Base-by-base conservation (phyloP, 768 basidiomycete species). In the Boletus edulis region DNA sequence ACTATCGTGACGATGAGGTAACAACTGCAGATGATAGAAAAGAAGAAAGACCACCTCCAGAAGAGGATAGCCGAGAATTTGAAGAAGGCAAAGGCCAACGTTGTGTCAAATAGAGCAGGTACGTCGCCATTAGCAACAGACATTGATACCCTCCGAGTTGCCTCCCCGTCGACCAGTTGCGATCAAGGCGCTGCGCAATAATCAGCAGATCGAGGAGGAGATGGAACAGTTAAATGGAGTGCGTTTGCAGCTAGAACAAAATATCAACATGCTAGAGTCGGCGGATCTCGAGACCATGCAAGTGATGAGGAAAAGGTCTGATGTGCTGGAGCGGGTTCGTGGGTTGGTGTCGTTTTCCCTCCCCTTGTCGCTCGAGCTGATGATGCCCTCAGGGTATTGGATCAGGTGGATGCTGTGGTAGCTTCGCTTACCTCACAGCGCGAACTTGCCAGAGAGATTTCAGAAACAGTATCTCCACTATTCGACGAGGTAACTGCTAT, bases 231-330 rank as follows among this genome's bases (percentile, higher is more conserved):
- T 98, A 60, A 82, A 85, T 45, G 91, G 91, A 12, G 89, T 87
- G 50, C 83, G 92, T 60, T 72, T 98, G 69, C 96, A 97, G 64
- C 81, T 99, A 31, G 96, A 98, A 76, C 87, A 91, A 72, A 94
- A 98, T 76, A 88, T 98, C 55, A 95, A 95, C 74, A 96, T 95
- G 18, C 82, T 98, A 43, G 97, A 98, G 72, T 92, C 91, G 15
- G 97, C 96, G 43, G 98, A 97, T 76, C 81, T 98, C 66, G 94
- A 98, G 80, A 97, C 94, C 14, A 93, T 99, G 89, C 78, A 83
- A 20, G 94, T 91, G 27, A 97, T 99, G 91, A 97, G 94, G 89
- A 89, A 90, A 72, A 96, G 90, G 37, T 82, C 94, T 0, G 85
- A 87, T 57, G 97, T 89, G 27, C 82, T 98, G 71, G 88, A 87